A percentile compares a stretch with the other conserved stretches of the same genome.
phyloP scores from a whole-genome alignment of 495 filamentous ascomycete species.

The Neohortaea acidophila region DNA sequence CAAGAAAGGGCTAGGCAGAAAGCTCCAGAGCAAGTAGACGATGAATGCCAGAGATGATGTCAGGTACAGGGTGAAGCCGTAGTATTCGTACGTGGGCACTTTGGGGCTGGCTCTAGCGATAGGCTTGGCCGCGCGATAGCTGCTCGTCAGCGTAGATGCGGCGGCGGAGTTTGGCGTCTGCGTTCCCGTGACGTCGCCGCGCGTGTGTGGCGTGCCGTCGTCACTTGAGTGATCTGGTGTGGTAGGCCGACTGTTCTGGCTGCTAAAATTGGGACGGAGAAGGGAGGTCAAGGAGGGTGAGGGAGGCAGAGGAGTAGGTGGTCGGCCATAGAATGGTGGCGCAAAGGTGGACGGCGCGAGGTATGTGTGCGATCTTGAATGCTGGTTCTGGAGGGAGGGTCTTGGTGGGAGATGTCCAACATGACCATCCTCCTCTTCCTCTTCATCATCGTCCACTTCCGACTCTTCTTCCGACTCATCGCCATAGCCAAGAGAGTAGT shows the following conservation, averaged over 20 bases:
- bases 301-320: slow-evolving; percentile 59
- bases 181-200: slow-evolving; percentile 19
- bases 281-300: slow-evolving; percentile 91
- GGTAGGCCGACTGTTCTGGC: slow-evolving; percentile 65
- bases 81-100: slow-evolving; percentile 97
- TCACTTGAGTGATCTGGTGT: slow-evolving; percentile 85
- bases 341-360: slow-evolving; percentile 23
- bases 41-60: slow-evolving; percentile 65
- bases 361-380: slow-evolving; percentile 23
- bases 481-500: slow-evolving; percentile 18
- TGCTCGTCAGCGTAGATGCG: slow-evolving; percentile 43
- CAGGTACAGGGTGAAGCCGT: slow-evolving; percentile 92
- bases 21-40: slow-evolving; percentile 88
- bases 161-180: slow-evolving; percentile 32
- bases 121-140: slow-evolving; percentile 47
- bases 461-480: slow-evolving; percentile 12
- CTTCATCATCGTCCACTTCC: slow-evolving; percentile 9
- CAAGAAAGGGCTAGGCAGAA: slow-evolving; percentile 78
- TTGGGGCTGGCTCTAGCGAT: slow-evolving; percentile 80
- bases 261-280: slow-evolving; percentile 57
- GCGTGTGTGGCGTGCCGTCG: slow-evolving; percentile 54
- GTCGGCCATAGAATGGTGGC: slow-evolving; percentile 35
- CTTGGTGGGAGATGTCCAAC: slow-evolving; percentile 15
- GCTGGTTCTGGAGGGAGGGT: slow-evolving; percentile 13
- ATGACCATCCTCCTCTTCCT: slow-evolving; percentile 12